Base-by-base conservation (phyloP, 768 basidiomycete species). In the Mrakia frigida region DNA sequence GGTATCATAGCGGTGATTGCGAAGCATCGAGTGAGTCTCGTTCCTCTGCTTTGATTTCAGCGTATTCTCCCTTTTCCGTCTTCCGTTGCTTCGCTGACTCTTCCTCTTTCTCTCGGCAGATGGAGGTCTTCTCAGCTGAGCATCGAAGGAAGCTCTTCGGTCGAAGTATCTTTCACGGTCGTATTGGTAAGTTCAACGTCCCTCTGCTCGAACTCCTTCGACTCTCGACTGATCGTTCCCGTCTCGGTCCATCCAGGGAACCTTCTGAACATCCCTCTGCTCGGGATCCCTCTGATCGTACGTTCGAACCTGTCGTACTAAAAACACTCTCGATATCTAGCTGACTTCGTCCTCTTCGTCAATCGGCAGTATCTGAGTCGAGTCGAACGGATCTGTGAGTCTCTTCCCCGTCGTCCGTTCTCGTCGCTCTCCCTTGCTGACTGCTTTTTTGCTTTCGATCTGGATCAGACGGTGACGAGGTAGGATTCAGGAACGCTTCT, bases 361-460 rank as follows among this genome's bases (percentile, higher is more conserved):
- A 1, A 0, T 13, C 9, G 5, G 5, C 56, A 56, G 56, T 63
- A 63, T 14, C 61, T 63, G 31, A 33, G 31, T 23, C 61, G 61
- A 21, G 61, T 63, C 31, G 61, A 63, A 14, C 61, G 35, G 16
- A 63, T 63, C 61, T 63, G 61, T 63, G 33, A 35, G 61, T 37
- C 14, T 35, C 31, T 6, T 1, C 18, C 33, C 16, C 16, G 11
- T 18, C 0, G 13, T 25, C 33, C 31, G 5, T 18, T 63, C 61
- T 1, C 35, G 0, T 9, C 31, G 60, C 33, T 7, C 31, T 10
- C 7, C 2, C 61, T n/a, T n/a, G 59, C 59, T 60, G 59, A 60
- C 61, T 33, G n/a, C n/a, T 16, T 35, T 18, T 31, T 35, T 23
- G 2, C 61, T 14, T 23, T 37, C 16, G 5, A 13, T 1, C 33